Evolutionary conservation across 805 yeast genomes (phyloP).

Genomic region (Starmera dryadoides): DNA sequence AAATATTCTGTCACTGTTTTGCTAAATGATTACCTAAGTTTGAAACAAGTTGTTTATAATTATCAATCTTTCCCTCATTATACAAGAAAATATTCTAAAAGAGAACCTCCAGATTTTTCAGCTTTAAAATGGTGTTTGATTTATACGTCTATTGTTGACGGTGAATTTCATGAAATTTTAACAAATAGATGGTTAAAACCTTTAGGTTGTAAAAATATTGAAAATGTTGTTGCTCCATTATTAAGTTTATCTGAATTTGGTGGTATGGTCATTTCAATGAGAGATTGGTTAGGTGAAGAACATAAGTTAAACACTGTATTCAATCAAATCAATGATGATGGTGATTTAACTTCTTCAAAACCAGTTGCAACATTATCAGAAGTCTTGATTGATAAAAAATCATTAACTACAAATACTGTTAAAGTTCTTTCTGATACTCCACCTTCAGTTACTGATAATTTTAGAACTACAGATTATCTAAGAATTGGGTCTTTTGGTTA

Average conservation of each 20-base stretch:
- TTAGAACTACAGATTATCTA: conserved; percentile 37
- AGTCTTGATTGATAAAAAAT: conserved; percentile 64
- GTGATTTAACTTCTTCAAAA: conserved; percentile 24
- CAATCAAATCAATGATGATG: conserved; percentile 31
- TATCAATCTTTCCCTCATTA: conserved; percentile 85
- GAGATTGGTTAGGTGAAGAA: conserved; percentile 81
- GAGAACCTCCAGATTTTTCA: conserved; percentile 68
- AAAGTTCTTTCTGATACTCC: conserved; percentile 57
- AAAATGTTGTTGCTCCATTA: conserved; percentile 80
- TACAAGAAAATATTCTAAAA: conserved; percentile 73
- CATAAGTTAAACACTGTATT: conserved; percentile 51
- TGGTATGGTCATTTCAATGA: conserved; percentile 86
- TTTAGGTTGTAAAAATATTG: conserved; percentile 72
- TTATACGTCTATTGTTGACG: conserved; percentile 82
- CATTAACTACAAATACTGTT: conserved; percentile 65
- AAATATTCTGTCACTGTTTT: conserved; percentile 64
- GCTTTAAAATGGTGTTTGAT: conserved; percentile 85
- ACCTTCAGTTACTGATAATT: conserved; percentile 37
- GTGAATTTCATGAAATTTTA: conserved; percentile 85
- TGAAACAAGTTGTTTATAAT: conserved; percentile 87
- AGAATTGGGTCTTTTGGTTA: conserved; percentile 90
- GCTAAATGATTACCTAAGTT: conserved; percentile 78
- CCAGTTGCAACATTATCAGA: conserved; percentile 44
- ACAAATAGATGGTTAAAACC: conserved; percentile 89
- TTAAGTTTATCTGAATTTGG: conserved; percentile 89